These are phyloP conservation scores for Coniferiporia weirii DNA, from an alignment of 1,284 basidiomycete species.

Conservation along the genomic window DNA sequence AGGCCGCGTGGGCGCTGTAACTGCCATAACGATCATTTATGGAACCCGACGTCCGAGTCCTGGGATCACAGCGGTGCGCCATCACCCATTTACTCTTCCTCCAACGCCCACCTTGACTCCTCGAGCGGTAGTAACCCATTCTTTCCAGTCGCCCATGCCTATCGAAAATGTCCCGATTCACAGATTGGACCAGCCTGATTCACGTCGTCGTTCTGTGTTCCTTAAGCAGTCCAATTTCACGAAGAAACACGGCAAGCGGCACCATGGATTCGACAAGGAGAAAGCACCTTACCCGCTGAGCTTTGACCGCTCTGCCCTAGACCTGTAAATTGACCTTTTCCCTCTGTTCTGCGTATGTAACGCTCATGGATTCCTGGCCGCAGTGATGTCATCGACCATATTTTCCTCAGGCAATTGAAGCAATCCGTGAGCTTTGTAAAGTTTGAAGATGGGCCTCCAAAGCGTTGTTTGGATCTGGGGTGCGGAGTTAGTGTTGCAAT, in stretches of 20 bases:
- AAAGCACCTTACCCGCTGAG: constrained; percentile 69
- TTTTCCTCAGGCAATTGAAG: constrained; percentile 42
- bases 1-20: background rate
- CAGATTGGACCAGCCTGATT: constrained; percentile 4
- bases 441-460: constrained; percentile 41
- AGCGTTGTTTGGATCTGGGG: constrained; percentile 58
- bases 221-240: constrained; percentile 52
- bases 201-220: constrained; percentile 19
- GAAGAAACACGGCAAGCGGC: constrained; percentile 52
- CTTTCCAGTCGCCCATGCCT: background rate
- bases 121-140: background rate
- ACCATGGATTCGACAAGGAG: constrained; percentile 62
- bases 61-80: background rate
- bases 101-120: background rate
- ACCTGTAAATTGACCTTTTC: constrained; percentile 47
- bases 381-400: constrained; percentile 57
- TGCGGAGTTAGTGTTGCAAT: constrained; percentile 49
- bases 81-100: background rate
- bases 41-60: background rate
- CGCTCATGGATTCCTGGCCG: background rate
- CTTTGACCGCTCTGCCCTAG: constrained; percentile 58
- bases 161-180: background rate
- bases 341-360: background rate
- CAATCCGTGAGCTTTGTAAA: constrained; percentile 52
- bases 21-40: background rate